Percentiles rank a stretch among this genome's conserved stretches.
Conservation (phyloP, 257 asterid species). For the Solanum etuberosum region DNA sequence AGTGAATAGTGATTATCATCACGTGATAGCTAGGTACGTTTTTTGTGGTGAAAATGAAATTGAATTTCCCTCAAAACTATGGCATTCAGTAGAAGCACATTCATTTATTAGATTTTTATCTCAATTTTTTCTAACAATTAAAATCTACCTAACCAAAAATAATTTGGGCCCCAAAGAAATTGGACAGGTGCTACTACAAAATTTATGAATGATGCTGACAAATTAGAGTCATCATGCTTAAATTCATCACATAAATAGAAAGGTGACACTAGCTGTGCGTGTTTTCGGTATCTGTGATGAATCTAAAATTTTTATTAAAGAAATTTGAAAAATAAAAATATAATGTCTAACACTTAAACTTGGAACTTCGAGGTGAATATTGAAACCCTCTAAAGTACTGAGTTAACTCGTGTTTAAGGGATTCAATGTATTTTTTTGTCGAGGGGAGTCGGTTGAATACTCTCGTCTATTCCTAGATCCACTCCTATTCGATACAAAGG, state of each 20-base stretch:
- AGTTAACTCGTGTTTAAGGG: background rate
- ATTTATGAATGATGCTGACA: background rate
- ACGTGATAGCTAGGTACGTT: background rate
- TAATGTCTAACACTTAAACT: no score
- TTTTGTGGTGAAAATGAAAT: background rate
- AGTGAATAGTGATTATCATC: background rate
- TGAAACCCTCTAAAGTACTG: no score
- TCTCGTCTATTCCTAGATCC: background rate
- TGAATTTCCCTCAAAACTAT: background rate
- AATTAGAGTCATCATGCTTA: background rate
- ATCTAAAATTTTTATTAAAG: no score
- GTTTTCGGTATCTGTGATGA: rapidly evolving
- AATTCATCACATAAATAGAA: background rate
- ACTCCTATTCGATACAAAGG: no score
- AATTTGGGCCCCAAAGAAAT: background rate
- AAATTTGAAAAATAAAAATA: no score
- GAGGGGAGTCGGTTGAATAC: no score
- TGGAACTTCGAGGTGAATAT: no score
- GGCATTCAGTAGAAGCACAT: background rate
- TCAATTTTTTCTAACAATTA: background rate
- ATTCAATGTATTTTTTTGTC: no score
- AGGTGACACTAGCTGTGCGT: background rate
- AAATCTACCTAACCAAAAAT: background rate
- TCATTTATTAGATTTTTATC: background rate
- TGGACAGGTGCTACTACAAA: background rate